Evolutionary conservation across 2,329 filamentous ascomycete genomes (phyloP).

Genomic region (Chaetomiaceae sp.): DNA sequence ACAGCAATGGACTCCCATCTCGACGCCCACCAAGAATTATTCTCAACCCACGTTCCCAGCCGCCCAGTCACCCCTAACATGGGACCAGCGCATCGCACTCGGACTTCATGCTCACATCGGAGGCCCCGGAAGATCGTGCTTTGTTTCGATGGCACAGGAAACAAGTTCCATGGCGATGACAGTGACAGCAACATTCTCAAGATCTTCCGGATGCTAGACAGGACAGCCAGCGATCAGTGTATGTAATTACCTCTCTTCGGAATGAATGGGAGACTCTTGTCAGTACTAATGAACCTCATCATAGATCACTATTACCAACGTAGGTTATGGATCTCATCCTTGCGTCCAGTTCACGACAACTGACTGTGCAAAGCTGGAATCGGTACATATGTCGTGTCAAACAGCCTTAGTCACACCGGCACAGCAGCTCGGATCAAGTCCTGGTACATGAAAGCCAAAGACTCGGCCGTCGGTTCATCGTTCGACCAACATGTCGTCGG

Average conservation of each 20-base stretch:
- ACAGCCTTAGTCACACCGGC: conserved; percentile 55
- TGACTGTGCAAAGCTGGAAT: conserved; percentile 52
- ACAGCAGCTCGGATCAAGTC: conserved; percentile 54
- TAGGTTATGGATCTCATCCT: conserved; percentile 28
- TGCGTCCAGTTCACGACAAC: neutral
- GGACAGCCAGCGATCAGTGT: conserved; percentile 58
- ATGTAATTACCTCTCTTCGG: conserved; percentile 22
- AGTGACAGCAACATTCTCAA: conserved; percentile 65
- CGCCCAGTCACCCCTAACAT: conserved; percentile 20
- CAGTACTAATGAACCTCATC: neutral
- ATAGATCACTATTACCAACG: conserved; percentile 9
- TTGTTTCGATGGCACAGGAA: conserved; percentile 61
- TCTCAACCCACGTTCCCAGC: conserved; percentile 21
- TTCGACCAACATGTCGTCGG: conserved; percentile 82
- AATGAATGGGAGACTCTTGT: neutral
- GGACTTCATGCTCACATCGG: neutral
- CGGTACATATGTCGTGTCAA: conserved; percentile 65
- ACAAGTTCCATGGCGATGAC: conserved; percentile 60
- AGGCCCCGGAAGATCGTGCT: conserved; percentile 48
- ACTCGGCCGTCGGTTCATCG: conserved; percentile 73
- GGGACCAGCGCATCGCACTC: conserved; percentile 4
- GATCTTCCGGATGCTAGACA: conserved; percentile 66
- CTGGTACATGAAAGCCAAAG: conserved; percentile 69
- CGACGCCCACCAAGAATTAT: conserved; percentile 18
- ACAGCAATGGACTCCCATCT: neutral